Percentiles rank a stretch among this genome's conserved stretches.
phyloP scores from a whole-genome alignment of 208 protist species.

The Trypanosoma platydactyli region DNA sequence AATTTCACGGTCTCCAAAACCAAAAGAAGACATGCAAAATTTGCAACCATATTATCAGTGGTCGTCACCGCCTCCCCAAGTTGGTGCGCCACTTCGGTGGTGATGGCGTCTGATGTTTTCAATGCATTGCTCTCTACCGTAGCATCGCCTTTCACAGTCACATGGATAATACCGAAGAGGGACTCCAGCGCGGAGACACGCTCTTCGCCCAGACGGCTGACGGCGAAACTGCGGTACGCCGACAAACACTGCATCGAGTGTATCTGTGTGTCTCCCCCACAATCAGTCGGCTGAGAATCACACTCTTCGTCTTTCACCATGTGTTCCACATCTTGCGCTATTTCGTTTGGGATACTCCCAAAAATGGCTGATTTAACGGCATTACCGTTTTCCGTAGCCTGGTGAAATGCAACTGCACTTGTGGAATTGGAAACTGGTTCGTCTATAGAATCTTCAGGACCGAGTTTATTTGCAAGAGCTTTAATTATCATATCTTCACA shows the following conservation, averaged over 20 bases:
- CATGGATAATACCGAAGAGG: slow-evolving; percentile 12
- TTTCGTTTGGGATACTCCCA: too few species aligned
- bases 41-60: slow-evolving; percentile 14
- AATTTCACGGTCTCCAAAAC: slow-evolving; percentile 23
- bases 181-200: slow-evolving; percentile 7
- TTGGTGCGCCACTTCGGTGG: too few species aligned
- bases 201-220: slow-evolving; percentile 18
- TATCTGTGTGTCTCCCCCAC: not conserved
- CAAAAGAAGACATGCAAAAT: slow-evolving; percentile 23
- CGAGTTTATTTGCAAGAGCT: slow-evolving; percentile 30
- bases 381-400: too few species aligned
- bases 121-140: not conserved
- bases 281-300: too few species aligned
- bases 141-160: not conserved
- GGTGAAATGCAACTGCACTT: too few species aligned
- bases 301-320: too few species aligned
- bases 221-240: slow-evolving; percentile 10
- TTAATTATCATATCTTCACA: slow-evolving; percentile 33
- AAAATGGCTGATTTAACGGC: too few species aligned
- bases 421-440: too few species aligned
- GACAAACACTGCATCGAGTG: slow-evolving; percentile 8
- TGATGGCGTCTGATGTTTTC: not conserved
- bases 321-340: too few species aligned
- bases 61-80: not conserved
- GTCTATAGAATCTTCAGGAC: too few species aligned